Percentiles rank a stretch among this genome's conserved stretches.
These are phyloP conservation scores for Medicago ruthenica DNA, from an alignment of 306 rosid species.

Conservation along the genomic window DNA sequence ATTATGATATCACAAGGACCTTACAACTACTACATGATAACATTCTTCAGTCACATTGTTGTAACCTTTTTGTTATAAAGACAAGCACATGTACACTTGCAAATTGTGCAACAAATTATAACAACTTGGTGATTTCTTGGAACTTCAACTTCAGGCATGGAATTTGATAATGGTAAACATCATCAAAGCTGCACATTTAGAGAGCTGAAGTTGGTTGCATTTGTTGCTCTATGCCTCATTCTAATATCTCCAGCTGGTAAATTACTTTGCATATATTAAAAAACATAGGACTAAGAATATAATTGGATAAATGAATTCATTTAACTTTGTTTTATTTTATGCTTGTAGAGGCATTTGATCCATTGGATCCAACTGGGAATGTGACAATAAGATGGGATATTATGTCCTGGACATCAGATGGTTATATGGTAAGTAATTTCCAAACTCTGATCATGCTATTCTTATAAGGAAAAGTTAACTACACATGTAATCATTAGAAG, in stretches of 20 bases:
- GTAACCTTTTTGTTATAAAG: constrained; percentile 30
- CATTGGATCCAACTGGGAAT: constrained; percentile 72
- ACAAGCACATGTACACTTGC: constrained; percentile 12
- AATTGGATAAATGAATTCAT: not conserved
- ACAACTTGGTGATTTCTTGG: constrained; percentile 34
- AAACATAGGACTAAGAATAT: not conserved
- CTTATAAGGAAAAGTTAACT: not conserved
- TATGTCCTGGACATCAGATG: constrained; percentile 72
- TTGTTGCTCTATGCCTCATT: constrained; percentile 48
- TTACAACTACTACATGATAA: constrained; percentile 46
- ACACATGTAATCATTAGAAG: not conserved
- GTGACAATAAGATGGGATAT: constrained; percentile 79
- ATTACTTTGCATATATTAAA: not conserved
- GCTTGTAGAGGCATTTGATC: constrained; percentile 64
- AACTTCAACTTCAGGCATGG: constrained; percentile 49
- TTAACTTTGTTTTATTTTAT: constrained; percentile 24
- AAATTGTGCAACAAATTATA: constrained; percentile 32
- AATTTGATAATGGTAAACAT: constrained; percentile 34
- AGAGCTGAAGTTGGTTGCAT: constrained; percentile 43
- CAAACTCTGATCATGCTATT: constrained; percentile 3
- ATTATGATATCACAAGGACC: constrained; percentile 43
- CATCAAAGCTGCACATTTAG: constrained; percentile 17
- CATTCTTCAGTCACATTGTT: constrained; percentile 24
- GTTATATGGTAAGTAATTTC: constrained; percentile 61
- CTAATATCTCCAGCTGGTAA: constrained; percentile 58